Base-by-base conservation (phyloP, 805 yeast genomes). In the Starmerella floris region DNA sequence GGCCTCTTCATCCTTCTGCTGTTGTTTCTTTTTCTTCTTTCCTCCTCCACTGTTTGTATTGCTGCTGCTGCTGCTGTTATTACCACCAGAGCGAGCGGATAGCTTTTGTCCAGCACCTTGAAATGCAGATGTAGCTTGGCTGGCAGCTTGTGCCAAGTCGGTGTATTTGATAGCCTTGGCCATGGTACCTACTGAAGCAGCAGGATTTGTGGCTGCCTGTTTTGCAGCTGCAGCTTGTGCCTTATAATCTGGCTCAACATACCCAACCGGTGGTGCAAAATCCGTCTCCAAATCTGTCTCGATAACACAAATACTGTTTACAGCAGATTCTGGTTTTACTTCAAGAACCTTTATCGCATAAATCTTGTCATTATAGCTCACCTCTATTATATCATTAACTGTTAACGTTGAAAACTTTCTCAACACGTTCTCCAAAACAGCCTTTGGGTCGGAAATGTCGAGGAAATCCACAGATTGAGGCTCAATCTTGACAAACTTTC, bases 261-360 rank as follows among this genome's bases (percentile, higher is more conserved):
- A 91, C 0, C 98, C 98, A 4, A 88, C 95, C 0, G 98, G 98
- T 2, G 98, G 94, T 1, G 96, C 97, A 66, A 91, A 91, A 58
- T 91, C 98, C 0, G 96, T 94, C 45, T 83, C 94, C 48, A 91
- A 68, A 64, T 91, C 98, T 0, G 98, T 91, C 59, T 91, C 98
- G 23, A 91, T 83, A 5, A 91, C 95, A 67, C 97, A 88, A 10
- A 88, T 79, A 45, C 95, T 82, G 26, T 72, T 64, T 5, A 66
- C 63, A 4, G 60, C 53, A 1, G 75, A 68, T 40, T 79, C 82
- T 0, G 97, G 97, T 55, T 82, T 83, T 22, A 76, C 83, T 54
- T 91, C 96, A 36, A 88, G 64, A 16, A 91, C 85, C 56, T 77
- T 81, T 46, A 91, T 84, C 22, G 77, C 79, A 56, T 74, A 91